A percentile compares a stretch with the other conserved stretches of the same genome.
Evolutionary conservation across 768 basidiomycete species (phyloP).

Genomic region (Boletus sp.): DNA sequence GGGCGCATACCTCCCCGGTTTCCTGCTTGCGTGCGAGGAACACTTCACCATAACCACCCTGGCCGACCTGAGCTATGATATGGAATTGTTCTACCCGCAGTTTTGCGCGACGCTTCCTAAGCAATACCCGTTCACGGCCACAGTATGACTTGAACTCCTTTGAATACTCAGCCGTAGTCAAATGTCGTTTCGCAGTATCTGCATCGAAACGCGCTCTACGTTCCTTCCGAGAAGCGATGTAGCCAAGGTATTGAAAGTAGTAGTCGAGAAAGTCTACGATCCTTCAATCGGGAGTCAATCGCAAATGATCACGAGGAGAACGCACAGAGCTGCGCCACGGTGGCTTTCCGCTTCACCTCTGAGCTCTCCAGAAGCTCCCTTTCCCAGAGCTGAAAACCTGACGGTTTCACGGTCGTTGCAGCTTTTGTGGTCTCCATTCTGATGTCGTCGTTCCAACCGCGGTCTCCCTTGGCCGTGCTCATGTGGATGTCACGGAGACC

Average conservation of each 20-base stretch:
- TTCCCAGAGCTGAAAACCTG: slow-evolving; percentile 73
- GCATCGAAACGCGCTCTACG: slow-evolving; percentile 78
- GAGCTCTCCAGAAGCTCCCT: slow-evolving; percentile 75
- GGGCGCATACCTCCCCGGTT: slow-evolving; percentile 91
- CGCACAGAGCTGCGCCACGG: slow-evolving; percentile 94
- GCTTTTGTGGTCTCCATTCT: slow-evolving; percentile 51
- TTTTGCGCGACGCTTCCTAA: slow-evolving; percentile 92
- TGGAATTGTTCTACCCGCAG: slow-evolving; percentile 93
- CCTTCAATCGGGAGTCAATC: slow-evolving; percentile 12
- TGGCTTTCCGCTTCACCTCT: slow-evolving; percentile 93
- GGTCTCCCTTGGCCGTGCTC: slow-evolving; percentile 56
- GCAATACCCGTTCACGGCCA: slow-evolving; percentile 87
- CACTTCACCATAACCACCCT: slow-evolving; percentile 98
- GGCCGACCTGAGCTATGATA: slow-evolving; percentile 97
- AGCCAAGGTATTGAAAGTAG: slow-evolving; percentile 93
- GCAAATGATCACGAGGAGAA: slow-evolving; percentile 20
- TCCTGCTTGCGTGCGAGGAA: slow-evolving; percentile 94
- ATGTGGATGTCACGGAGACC: slow-evolving; percentile 54
- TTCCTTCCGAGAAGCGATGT: slow-evolving; percentile 81
- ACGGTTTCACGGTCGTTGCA: slow-evolving; percentile 49
- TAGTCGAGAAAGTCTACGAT: slow-evolving; percentile 90
- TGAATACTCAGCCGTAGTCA: slow-evolving; percentile 51
- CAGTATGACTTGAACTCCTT: slow-evolving; percentile 92
- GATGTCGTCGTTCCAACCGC: slow-evolving; percentile 50
- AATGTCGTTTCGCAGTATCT: slow-evolving; percentile 69